Evolutionary conservation across 2,329 filamentous ascomycete species (phyloP), one percentile per base, ranked within the genome.

Genomic region (Aspergillus ustus): DNA sequence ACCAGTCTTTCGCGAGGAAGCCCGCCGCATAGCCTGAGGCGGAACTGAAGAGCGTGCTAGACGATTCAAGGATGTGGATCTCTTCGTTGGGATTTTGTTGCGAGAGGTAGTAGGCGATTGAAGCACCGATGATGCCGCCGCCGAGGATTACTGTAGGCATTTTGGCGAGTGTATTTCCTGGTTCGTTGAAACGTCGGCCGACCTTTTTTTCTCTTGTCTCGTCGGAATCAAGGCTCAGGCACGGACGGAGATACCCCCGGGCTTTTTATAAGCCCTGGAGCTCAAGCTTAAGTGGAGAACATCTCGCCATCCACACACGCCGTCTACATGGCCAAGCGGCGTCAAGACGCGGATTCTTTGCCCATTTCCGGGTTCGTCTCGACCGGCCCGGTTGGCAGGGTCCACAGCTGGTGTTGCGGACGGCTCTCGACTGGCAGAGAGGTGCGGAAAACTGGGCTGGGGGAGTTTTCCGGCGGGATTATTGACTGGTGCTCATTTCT

Each of bases 1-100:
- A 91, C 90, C 90, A 93, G 73, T 93, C 89, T 37, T 81, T 82
- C 0, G 90, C 90, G 8, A 93, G 72, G 70, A 93, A 94, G 0
- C 91, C 91, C 19, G 84, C 91, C 0, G 90, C 89, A 66, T 85
- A 88, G 1, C 91, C 90, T 2, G 89, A 93, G 0, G 91, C 90
- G 31, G 88, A 91, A 11, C 86, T 83, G 75, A 93, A 92, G 34
- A 93, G 82, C 64, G 86, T 73, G 0, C 81, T 73, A 4, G 84
- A 83, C 6, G 84, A 79, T 68, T 89, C 87, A 44, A 89, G 64
- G 22, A 89, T 75, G 64, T 87, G 84, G 56, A 89, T 86, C 34
- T 80, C 77, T 6, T 67, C 60, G 52, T 29, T 66, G 6, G 29
- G 25, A 19, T 44, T 34, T 34, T 59, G 76, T 50, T 72, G 66